phyloP scores from a whole-genome alignment of 2,329 filamentous ascomycete species.

The Fusarium miscanthi region DNA sequence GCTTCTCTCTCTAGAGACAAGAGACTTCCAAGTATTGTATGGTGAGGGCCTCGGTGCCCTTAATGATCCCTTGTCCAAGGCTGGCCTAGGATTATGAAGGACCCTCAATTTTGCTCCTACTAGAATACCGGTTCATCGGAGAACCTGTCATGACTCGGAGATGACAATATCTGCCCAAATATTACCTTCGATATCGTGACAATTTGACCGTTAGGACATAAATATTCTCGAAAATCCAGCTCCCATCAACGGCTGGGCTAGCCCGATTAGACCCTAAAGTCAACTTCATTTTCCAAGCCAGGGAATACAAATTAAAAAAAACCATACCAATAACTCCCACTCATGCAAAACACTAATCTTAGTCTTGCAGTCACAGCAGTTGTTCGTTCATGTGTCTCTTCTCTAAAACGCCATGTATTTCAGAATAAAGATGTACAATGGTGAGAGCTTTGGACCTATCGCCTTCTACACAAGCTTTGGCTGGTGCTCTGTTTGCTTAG shows the following conservation, averaged over 20 bases:
- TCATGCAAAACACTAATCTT: neutral
- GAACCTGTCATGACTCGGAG: slow-evolving; percentile 9
- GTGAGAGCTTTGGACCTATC: neutral
- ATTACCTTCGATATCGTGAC: slow-evolving; percentile 2
- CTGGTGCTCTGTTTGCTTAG: neutral
- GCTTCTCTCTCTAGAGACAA: neutral
- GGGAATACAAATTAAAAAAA: slow-evolving; percentile 9
- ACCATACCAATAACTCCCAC: slow-evolving; percentile 1
- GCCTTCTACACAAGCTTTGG: neutral
- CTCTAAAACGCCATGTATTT: neutral
- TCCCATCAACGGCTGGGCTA: slow-evolving; percentile 12
- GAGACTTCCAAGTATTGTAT: neutral
- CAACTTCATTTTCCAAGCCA: neutral
- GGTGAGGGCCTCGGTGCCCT: neutral
- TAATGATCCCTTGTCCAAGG: neutral
- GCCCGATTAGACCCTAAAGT: slow-evolving; percentile 6
- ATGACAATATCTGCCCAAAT: slow-evolving; percentile 19
- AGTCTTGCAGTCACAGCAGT: neutral
- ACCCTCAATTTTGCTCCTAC: neutral
- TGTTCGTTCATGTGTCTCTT: neutral
- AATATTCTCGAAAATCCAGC: neutral
- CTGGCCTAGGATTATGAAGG: neutral
- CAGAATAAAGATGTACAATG: neutral
- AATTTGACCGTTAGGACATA: neutral
- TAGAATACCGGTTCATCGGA: neutral